phyloP scores from a whole-genome alignment of 1,284 basidiomycete species.

The Microbotryum saponariae region DNA sequence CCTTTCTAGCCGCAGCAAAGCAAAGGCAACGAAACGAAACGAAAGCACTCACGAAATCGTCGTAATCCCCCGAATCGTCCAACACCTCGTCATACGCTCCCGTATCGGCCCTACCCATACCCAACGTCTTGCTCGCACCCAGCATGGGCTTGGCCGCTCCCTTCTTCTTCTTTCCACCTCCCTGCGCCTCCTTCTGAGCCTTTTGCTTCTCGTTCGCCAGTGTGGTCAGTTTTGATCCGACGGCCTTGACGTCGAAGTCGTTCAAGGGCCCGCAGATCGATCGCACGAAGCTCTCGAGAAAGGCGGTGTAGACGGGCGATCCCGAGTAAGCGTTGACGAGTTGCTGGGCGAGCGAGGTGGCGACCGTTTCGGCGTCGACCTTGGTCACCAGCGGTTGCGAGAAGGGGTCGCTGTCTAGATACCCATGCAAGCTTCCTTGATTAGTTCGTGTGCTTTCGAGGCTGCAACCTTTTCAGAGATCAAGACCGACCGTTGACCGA shows the following conservation, averaged over 20 bases:
- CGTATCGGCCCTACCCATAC: conserved; percentile 27
- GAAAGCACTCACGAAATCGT: conserved; percentile 32
- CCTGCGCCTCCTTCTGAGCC: conserved; percentile 68
- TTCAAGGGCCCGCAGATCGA: conserved; percentile 64
- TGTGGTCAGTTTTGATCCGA: conserved; percentile 67
- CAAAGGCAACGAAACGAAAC: not conserved
- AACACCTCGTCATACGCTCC: conserved; percentile 31
- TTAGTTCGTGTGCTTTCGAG: too few relatives aligned
- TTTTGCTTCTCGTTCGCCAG: conserved; percentile 90
- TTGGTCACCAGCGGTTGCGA: conserved; percentile 59
- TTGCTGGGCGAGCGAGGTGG: conserved; percentile 60
- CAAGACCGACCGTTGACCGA: conserved; percentile 53
- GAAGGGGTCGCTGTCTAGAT: conserved; percentile 13
- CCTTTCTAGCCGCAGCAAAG: too few relatives aligned
- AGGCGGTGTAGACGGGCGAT: conserved; percentile 70
- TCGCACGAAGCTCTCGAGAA: conserved; percentile 71
- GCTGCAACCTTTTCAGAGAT: too few relatives aligned
- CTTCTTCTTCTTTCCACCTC: conserved; percentile 68
- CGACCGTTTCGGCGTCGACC: conserved; percentile 69
- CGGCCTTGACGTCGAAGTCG: conserved; percentile 82
- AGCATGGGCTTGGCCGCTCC: conserved; percentile 27
- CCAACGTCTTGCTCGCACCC: conserved; percentile 21
- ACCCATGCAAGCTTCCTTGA: too few relatives aligned
- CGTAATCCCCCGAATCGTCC: conserved; percentile 32
- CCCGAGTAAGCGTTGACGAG: conserved; percentile 65